Base-by-base conservation (phyloP, 495 filamentous ascomycete genomes). In the Lineolata rhizophorae region DNA sequence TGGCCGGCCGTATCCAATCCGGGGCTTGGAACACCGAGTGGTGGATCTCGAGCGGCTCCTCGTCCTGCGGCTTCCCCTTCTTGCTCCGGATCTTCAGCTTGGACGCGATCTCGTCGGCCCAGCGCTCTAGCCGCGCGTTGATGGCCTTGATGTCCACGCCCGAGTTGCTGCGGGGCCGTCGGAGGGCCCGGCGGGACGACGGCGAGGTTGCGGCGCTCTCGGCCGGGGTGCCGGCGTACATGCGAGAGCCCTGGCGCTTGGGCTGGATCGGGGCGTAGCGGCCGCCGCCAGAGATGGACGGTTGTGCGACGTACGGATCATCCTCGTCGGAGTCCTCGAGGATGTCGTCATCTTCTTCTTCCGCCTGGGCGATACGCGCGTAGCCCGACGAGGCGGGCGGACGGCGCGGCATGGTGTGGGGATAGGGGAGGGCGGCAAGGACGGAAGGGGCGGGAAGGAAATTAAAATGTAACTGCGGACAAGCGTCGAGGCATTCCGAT, bases 91-190 rank as follows among this genome's bases (percentile, higher is more conserved):
- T 79, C 57, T 92, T 95, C 66, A 97, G 95, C 44, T 90, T 90
- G 41, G 76, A 77, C 18, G 90, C 85, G 44, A 99, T 95, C 57
- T 99, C 85, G 41, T 93, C 85, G 25, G 90, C 90, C 87, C 87
- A 99, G 42, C 78, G 62, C 50, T 99, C 87, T 13, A 99, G 60
- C 29, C 87, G 70, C 34, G 87, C 84, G 55, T 99, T 99, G 52
- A 99, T 94, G 37, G 85, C 87, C 53, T 95, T 95, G 44, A 99
- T 84, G 50, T 99, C 87, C 8, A 95, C 87, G 3, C 81, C 84
- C 18, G 81, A 78, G 47, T 81, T 91, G 36, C 82, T 74, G 39
- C 72, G 61, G 26, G 67, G 65, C 27, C 70, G 55, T 19, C 51
- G 48, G 11, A 27, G 60, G 53, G 20, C 53, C 51, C 29, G 56